Percentiles rank a stretch among this genome's conserved stretches.
phyloP scores from a whole-genome alignment of 768 basidiomycete genomes.

The Auricularia sp. region DNA sequence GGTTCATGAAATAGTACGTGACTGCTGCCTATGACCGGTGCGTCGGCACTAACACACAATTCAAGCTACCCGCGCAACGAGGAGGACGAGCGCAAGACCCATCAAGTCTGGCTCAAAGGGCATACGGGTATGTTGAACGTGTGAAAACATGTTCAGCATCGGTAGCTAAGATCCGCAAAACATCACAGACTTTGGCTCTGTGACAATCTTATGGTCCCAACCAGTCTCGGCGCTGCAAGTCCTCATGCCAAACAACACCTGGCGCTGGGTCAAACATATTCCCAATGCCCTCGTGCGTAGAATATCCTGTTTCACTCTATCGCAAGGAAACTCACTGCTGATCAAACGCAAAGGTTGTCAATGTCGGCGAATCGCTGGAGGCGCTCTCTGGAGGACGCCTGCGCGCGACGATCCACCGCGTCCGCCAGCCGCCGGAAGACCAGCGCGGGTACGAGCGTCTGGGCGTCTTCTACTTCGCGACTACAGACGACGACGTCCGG shows the following conservation, averaged over 20 bases:
- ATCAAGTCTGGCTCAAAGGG: constrained; percentile 27
- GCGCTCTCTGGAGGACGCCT: constrained; percentile 27
- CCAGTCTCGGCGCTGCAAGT: constrained; percentile 29
- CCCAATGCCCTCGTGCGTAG: constrained; percentile 24
- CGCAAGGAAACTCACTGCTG: neutral
- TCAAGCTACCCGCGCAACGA: constrained; percentile 22
- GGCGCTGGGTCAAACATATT: constrained; percentile 27
- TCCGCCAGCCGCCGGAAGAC: constrained; percentile 26
- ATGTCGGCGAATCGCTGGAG: constrained; percentile 25
- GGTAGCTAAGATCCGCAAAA: too few relatives aligned
- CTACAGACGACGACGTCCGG: constrained; percentile 21
- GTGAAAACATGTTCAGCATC: neutral
- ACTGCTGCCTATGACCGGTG: neutral
- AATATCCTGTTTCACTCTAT: too few relatives aligned
- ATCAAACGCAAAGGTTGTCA: constrained; percentile 26
- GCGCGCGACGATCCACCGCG: constrained; percentile 28
- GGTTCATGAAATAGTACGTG: constrained; percentile 58
- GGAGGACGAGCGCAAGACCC: constrained; percentile 22
- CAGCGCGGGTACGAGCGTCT: constrained; percentile 25
- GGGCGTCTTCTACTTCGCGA: constrained; percentile 26
- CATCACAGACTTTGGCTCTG: constrained; percentile 21
- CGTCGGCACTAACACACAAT: neutral
- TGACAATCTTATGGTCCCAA: constrained; percentile 29
- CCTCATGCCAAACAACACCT: constrained; percentile 23
- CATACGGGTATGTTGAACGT: constrained; percentile 21